Conservation (phyloP, 2,329 filamentous ascomycete species). For the Calycina marina region DNA sequence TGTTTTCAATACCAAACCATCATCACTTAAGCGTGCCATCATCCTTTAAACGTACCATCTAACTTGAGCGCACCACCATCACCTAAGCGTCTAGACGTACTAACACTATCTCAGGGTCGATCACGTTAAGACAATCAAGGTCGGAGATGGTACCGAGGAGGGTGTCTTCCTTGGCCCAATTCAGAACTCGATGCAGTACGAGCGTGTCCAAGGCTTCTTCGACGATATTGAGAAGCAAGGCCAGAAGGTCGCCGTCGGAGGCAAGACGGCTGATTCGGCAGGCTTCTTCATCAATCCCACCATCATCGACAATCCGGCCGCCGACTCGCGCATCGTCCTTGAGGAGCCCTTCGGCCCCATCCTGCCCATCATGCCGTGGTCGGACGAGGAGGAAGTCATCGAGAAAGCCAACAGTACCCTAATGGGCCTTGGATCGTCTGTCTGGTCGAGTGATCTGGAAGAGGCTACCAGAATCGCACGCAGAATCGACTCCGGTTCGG, state of each 20-base stretch:
- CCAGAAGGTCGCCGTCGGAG: constrained; percentile 35
- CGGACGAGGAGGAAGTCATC: constrained; percentile 47
- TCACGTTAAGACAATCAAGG: constrained; percentile 26
- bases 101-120: too few relatives aligned
- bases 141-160: constrained; percentile 22
- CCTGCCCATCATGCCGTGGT: constrained; percentile 46
- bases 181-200: constrained; percentile 50
- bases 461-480: constrained; percentile 36
- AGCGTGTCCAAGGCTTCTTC: constrained; percentile 39
- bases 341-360: constrained; percentile 52
- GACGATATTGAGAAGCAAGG: constrained; percentile 37
- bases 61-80: too few relatives aligned
- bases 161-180: constrained; percentile 36
- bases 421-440: constrained; percentile 39
- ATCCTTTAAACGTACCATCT: too few relatives aligned
- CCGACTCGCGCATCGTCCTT: constrained; percentile 36
- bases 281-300: constrained; percentile 45
- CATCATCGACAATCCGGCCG: constrained; percentile 40
- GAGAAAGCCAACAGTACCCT: constrained; percentile 35
- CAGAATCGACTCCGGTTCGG: constrained; percentile 38
- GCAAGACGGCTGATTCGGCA: constrained; percentile 23
- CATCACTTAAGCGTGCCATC: too few relatives aligned
- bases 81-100: too few relatives aligned
- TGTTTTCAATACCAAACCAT: too few relatives aligned
- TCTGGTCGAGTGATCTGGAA: constrained; percentile 38